Conservation (phyloP, 352 stramenopile genomes). For the Plasmopara halstedii region DNA sequence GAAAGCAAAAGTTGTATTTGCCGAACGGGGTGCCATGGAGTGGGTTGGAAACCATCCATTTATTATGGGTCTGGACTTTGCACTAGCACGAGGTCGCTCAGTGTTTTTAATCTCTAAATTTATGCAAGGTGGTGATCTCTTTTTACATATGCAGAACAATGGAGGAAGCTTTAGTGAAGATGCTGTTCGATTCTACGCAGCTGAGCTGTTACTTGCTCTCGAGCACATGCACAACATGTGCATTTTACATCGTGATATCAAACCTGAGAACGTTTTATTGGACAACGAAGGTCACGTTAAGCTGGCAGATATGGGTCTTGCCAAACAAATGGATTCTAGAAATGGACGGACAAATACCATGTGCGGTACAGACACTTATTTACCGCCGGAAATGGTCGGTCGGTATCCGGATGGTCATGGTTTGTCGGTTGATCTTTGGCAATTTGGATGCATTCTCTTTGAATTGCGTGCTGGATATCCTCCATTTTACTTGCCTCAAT, state of each 20-base stretch:
- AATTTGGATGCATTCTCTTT: conserved; percentile 91
- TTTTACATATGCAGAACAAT: conserved; percentile 84
- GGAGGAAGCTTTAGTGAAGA: conserved; percentile 72
- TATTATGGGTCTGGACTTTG: conserved; percentile 96
- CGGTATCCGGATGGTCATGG: conserved; percentile 74
- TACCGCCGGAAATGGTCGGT: conserved; percentile 85
- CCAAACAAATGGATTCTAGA: conserved; percentile 74
- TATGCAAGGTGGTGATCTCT: conserved; percentile 95
- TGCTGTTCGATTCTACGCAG: conserved; percentile 78
- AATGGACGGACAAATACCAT: conserved; percentile 82
- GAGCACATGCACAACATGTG: conserved; percentile 89
- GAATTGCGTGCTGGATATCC: conserved; percentile 89
- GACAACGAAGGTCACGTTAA: conserved; percentile 86
- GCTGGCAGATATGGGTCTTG: conserved; percentile 88
- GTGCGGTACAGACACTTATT: conserved; percentile 86
- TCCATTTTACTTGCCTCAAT: conserved; percentile 89
- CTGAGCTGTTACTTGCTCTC: conserved; percentile 70
- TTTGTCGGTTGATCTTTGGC: conserved; percentile 90
- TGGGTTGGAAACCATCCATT: conserved; percentile 90
- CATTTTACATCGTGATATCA: conserved; percentile 91
- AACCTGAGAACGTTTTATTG: conserved; percentile 89
- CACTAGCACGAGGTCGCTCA: conserved; percentile 92
- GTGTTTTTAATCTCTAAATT: conserved; percentile 98
- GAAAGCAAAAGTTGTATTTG: conserved; percentile 82
- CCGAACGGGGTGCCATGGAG: conserved; percentile 77